Base-by-base conservation (phyloP, 257 asterid genomes). In the Penstemon eatonii region DNA sequence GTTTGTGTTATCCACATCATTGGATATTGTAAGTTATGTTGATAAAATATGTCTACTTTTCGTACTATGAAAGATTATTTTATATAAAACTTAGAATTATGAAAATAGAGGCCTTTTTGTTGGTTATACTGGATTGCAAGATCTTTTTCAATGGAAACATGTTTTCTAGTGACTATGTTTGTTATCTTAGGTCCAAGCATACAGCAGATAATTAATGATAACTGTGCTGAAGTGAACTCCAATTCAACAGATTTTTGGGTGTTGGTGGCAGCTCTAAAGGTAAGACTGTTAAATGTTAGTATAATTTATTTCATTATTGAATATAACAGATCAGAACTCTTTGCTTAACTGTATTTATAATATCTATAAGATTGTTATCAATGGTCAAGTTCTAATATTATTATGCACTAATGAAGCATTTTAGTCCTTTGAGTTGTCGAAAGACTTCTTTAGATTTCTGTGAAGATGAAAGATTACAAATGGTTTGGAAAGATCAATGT, bases 221-320 rank as follows among this genome's bases (percentile, higher is more conserved):
- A 77, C 58, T 79, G 78, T 76, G 75, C 96, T 61, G 92, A 88
- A 70, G 96, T 90, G 53, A 76, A 83, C 78, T 86, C 89, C 76
- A 79, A 70, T 68, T 89, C 97, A 60, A 89, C 96, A 11, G 96
- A 86, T 44, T 94, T 89, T 83, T 94, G 99, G 99, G 91, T 94
- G 71, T 74, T 87, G 85, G 93, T 91, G 77, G 96, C 96, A 63
- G 96, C 99, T 65, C 79, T 94, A 43, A 86, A 89, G 99, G 99
- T 89, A 72, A 63, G 63, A 40, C 33, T 19, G 15, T 33, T 19
- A 12, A 18, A 25, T 25, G 2, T 25, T 25, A 25, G 2, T 25
- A 25, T 56, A 40, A 38, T 25, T 52, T 55, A 8, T 56, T 60
- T 7, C 33, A 70, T 54, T 54, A 39, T 40, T 70, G 54, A 53